Conservation (phyloP, 2,329 filamentous ascomycete genomes). For the Botryotinia convoluta region DNA sequence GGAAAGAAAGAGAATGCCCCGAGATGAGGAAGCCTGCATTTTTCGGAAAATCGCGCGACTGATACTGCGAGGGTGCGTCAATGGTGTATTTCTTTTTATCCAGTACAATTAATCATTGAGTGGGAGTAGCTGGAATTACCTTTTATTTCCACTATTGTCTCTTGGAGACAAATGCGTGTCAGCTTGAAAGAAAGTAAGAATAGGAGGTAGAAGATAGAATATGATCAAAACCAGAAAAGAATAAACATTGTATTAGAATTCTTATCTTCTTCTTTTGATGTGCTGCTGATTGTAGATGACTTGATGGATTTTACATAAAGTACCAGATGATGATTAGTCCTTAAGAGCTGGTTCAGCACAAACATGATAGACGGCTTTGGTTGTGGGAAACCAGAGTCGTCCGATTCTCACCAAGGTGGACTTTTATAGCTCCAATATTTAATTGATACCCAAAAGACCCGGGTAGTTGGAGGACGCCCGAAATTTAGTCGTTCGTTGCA, state of each 20-base stretch:
- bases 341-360: too few species aligned
- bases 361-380: not conserved
- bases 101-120: too few species aligned
- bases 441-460: not conserved
- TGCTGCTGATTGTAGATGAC: not conserved
- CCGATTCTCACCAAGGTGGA: not conserved
- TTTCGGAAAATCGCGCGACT: too few species aligned
- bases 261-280: not conserved
- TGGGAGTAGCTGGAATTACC: too few species aligned
- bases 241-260: fast-evolving
- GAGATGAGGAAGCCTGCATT: too few species aligned
- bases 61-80: too few species aligned
- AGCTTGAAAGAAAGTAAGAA: too few species aligned
- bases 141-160: too few species aligned
- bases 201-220: not conserved
- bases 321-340: not conserved
- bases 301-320: not conserved
- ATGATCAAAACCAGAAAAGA: not conserved
- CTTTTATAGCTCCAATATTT: not conserved
- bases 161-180: too few species aligned
- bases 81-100: too few species aligned
- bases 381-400: not conserved
- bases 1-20: not conserved
- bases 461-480: not conserved
- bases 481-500: not conserved